A percentile compares a stretch with the other conserved stretches of the same genome.
Conservation (phyloP, 2,329 filamentous ascomycete species). For the Fusarium abutilonis region DNA sequence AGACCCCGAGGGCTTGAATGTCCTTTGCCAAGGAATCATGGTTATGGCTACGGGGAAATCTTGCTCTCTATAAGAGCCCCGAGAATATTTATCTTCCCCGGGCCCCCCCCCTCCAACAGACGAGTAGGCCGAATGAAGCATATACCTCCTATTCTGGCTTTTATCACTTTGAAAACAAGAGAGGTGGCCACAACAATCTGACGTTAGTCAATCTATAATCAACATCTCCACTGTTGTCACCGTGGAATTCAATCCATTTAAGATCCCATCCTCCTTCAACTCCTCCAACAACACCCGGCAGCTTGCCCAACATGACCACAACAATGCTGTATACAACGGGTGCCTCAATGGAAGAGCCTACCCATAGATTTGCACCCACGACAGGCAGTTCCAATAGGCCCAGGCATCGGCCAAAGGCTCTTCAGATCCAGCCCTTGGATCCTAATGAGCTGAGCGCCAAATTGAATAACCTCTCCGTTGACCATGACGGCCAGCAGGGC, state of each 20-base stretch:
- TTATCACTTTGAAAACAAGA: background rate
- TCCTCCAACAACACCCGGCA: background rate
- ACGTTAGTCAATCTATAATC: too few relatives aligned
- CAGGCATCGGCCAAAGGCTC: conserved; percentile 39
- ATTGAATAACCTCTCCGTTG: conserved; percentile 60
- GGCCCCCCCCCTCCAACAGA: background rate
- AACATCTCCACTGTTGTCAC: background rate
- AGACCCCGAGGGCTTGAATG: conserved; percentile 5
- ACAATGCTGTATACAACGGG: conserved; percentile 37
- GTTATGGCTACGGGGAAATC: conserved; percentile 5
- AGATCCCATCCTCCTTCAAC: conserved; percentile 1
- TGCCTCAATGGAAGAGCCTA: conserved; percentile 28
- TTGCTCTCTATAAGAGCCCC: background rate
- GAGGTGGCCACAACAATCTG: background rate
- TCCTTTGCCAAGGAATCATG: conserved; percentile 16
- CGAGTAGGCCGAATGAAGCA: too few relatives aligned
- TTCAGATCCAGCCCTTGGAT: conserved; percentile 56
- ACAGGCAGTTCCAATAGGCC: conserved; percentile 25
- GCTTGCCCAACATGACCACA: conserved; percentile 29
- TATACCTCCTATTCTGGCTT: background rate
- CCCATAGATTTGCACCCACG: conserved; percentile 12
- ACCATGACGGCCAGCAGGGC: conserved; percentile 54
- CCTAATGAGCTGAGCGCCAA: conserved; percentile 65
- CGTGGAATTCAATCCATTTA: conserved; percentile 11
- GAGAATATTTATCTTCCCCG: conserved; percentile 28